Evolutionary conservation across 352 stramenopile genomes (phyloP).

Genomic region (Bremia lactucae): DNA sequence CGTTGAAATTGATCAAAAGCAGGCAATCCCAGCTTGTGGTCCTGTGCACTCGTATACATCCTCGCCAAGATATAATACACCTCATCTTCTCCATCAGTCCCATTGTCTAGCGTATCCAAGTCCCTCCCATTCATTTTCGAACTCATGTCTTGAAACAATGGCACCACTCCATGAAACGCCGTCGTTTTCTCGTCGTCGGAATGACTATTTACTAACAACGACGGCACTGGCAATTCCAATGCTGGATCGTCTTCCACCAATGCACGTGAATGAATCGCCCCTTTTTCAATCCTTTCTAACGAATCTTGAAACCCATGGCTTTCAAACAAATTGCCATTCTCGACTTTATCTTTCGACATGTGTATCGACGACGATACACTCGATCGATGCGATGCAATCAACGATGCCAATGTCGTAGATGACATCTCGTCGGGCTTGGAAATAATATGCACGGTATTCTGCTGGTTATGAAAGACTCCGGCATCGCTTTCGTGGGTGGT

Average conservation of each 20-base stretch:
- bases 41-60: slow-evolving; percentile 62
- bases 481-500: slow-evolving; percentile 16
- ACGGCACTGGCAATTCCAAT: slow-evolving; percentile 24
- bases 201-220: too few relatives aligned
- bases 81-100: slow-evolving; percentile 42
- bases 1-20: slow-evolving; percentile 76
- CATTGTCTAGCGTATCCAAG: slow-evolving; percentile 31
- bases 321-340: slow-evolving; percentile 51
- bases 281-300: slow-evolving; percentile 40
- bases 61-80: slow-evolving; percentile 75
- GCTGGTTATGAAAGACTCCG: slow-evolving; percentile 20
- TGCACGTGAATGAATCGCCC: slow-evolving; percentile 22
- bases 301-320: slow-evolving; percentile 62
- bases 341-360: slow-evolving; percentile 58
- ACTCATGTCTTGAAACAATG: too few relatives aligned
- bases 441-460: slow-evolving; percentile 30
- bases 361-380: slow-evolving; percentile 58
- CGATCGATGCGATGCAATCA: slow-evolving; percentile 29
- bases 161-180: too few relatives aligned
- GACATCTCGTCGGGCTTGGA: slow-evolving; percentile 26
- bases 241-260: slow-evolving; percentile 27
- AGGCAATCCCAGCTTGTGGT: slow-evolving; percentile 65
- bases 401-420: slow-evolving; percentile 25
- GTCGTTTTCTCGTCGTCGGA: too few relatives aligned
- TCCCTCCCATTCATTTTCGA: too few relatives aligned